phyloP scores from a whole-genome alignment of 345 rosid species.

The Anastatica hierochuntica region DNA sequence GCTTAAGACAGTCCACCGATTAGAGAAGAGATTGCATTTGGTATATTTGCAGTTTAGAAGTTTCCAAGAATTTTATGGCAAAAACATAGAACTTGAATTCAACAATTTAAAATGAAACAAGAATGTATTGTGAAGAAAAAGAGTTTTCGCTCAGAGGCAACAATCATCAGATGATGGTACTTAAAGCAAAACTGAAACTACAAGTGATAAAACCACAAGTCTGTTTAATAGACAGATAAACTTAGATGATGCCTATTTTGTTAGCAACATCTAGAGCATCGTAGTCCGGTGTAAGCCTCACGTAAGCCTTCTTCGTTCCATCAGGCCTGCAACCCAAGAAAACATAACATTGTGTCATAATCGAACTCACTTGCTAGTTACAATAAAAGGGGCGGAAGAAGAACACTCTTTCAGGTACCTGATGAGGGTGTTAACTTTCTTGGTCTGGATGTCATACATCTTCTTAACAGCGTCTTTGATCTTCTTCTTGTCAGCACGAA shows the following conservation, averaged over 20 bases:
- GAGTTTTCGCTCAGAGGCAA: constrained; percentile 6
- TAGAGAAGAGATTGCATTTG: background rate
- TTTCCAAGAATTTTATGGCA: background rate
- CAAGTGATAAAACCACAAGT: constrained; percentile 16
- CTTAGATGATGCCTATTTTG: constrained; percentile 76
- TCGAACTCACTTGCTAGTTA: background rate
- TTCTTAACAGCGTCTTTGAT: constrained; percentile 88
- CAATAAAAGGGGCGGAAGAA: background rate
- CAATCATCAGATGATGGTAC: background rate
- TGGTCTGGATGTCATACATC: constrained; percentile 89
- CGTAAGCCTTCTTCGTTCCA: constrained; percentile 70
- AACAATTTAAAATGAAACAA: constrained; percentile 2
- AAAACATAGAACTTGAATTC: background rate
- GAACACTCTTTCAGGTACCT: constrained; percentile 31
- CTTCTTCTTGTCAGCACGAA: constrained; percentile 89
- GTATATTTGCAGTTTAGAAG: background rate
- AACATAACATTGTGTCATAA: background rate
- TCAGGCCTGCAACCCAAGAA: constrained; percentile 44
- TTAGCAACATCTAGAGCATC: constrained; percentile 69
- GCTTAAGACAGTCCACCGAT: background rate
- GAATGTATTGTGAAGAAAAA: background rate
- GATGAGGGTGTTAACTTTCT: constrained; percentile 91
- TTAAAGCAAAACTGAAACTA: constrained; percentile 23
- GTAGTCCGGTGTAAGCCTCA: constrained; percentile 57
- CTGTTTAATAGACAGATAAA: constrained; percentile 8